Evolutionary conservation across 202 grass and related monocot species (phyloP), one percentile per base, ranked within the genome.

Genomic region (Bolboschoenoplectus hybrid): DNA sequence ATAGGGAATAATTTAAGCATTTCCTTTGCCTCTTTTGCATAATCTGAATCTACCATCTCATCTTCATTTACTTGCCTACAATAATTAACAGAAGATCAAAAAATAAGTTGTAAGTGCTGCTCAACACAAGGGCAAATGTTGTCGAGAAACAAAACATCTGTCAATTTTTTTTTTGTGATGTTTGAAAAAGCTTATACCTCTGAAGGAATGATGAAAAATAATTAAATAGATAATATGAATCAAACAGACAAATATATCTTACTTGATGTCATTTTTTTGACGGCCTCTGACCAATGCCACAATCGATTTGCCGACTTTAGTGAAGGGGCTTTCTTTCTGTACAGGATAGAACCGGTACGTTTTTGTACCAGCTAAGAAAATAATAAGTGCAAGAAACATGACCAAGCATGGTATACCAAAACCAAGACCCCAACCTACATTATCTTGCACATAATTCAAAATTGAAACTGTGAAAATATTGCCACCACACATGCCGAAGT

Each of bases 371-470:
- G 82, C 67, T 60, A 92, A 84, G 88, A 94, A 92, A 57, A 92
- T 57, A 82, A 87, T 63, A 0, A 94, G 63, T 20, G 87, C 66
- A 11, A 87, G 19, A 68, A 78, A n/a, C 90, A 94, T 84, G 65
- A 70, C 57, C 20, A 71, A 67, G 81, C 85, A 92, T 65, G 68
- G 91, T 49, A 63, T 64, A 17, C 82, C 88, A 76, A 92, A 94
- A 50, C 87, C 90, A 39, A 75, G 52, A 10, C 82, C 32, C 93
- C 93, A 94, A 34, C 93, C 79, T 35, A 90, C 78, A 51, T 94
- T 94, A 50, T 94, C 93, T 64, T 92, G 87, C 71, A 95, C 2
- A 79, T 93, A 95, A 88, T 88, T 95, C 41, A 95, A 39, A 61
- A 1, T 82, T 9, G 63, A 16, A 41, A 85, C 51, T 17, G 93